Base-by-base conservation (phyloP, 371 early-diverging fungal species). In the Blakeslea trispora region DNA sequence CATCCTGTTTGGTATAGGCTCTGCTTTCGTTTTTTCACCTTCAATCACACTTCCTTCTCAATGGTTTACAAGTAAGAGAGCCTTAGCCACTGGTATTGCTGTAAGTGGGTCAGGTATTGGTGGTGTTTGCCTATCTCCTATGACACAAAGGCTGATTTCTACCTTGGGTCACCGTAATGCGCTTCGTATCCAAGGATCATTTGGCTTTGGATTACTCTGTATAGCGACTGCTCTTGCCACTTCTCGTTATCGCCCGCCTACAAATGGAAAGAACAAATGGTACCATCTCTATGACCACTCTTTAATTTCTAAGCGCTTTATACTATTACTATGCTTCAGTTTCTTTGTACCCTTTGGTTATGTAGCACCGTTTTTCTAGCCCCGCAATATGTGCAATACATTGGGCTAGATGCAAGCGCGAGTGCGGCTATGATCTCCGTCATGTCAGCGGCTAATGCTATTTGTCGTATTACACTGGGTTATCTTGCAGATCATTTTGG, bases 51-150 rank as follows among this genome's bases (percentile, higher is more conserved):
- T 89, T 10, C 84, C 87, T 9, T 65, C 86, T 0, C 87, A 90
- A 63, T 92, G 89, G 89, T 94, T 93, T 62, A 72, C 79, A 11
- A 75, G 69, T 35, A 69, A 69, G 11, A 78, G 90, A 28, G 91
- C 90, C 0, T 64, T 91, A 54, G 92, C 92, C 1, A 88, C 87
- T 1, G 94, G 94, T 2, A 72, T 92, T 42, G 85, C 82, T 3
- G 83, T 89, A 1, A 75, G 87, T 14, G 92, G 92, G 13, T 79
- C 83, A n/a, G 92, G 93, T 4, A 55, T 89, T 15, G 93, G 93
- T 18, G 91, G 91, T 4, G 74, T 90, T 2, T 61, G 78, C 18
- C 46, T 92, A 17, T 74, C 84, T 0, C 86, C 88, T 0, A 68
- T 90, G 50, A 75, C 80, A 5, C 78, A 79, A 32, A 54, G 40